Percentiles rank a stretch among this genome's conserved stretches.
Conservation (phyloP, 2,329 filamentous ascomycete genomes). For the Clarireedia sp. region DNA sequence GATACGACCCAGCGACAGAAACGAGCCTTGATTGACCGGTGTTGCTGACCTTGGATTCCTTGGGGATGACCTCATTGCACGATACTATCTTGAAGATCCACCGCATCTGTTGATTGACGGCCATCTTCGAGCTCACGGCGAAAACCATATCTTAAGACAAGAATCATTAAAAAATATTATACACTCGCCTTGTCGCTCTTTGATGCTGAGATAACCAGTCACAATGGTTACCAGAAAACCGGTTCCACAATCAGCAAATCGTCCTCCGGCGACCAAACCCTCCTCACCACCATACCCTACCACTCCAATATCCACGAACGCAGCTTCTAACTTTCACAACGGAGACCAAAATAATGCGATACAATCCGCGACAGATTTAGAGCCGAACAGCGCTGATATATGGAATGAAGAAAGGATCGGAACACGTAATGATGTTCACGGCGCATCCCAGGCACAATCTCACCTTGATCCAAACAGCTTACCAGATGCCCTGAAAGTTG, state of each 20-base stretch:
- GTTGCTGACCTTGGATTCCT: neutral
- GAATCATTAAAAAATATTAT: neutral
- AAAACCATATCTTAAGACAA: too few species aligned
- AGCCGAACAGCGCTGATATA: conserved; percentile 16
- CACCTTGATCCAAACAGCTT: conserved; percentile 9
- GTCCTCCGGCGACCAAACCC: conserved; percentile 4
- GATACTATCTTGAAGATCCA: neutral
- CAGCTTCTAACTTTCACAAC: conserved; percentile 10
- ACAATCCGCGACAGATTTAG: conserved; percentile 13
- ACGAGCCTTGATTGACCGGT: neutral
- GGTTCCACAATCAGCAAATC: conserved; percentile 15
- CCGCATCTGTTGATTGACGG: too few species aligned
- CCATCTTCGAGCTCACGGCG: too few species aligned
- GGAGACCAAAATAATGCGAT: conserved; percentile 15
- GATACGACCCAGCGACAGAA: too few species aligned
- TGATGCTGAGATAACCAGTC: neutral
- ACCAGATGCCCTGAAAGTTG: conserved; percentile 24
- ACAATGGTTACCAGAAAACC: conserved; percentile 28
- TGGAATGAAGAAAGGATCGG: conserved; percentile 18
- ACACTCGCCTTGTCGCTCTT: neutral
- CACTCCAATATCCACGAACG: conserved; percentile 15
- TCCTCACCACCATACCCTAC: conserved; percentile 22
- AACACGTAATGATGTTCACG: conserved; percentile 3
- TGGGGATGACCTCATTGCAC: neutral
- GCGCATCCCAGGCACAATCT: neutral